A percentile compares a stretch with the other conserved stretches of the same genome.
Evolutionary conservation across 768 basidiomycete genomes (phyloP).

Genomic region (Hygrophorus pudorinus): DNA sequence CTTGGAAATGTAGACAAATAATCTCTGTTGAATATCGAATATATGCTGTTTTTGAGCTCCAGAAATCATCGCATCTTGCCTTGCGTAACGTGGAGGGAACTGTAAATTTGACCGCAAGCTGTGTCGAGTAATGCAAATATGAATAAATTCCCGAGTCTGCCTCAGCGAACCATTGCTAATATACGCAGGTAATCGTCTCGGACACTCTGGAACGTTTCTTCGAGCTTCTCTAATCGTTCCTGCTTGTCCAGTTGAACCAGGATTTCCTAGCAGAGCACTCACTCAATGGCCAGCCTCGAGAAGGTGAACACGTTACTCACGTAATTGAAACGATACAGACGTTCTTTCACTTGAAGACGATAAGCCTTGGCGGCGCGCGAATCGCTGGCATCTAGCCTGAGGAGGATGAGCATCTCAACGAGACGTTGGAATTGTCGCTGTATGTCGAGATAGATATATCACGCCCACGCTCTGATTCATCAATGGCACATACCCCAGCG

Average conservation of each 20-base stretch:
- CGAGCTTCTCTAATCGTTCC: slow-evolving; percentile 80
- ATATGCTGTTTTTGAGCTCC: too few relatives aligned
- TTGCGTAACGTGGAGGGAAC: not conserved
- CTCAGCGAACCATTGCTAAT: slow-evolving; percentile 39
- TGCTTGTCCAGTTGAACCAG: slow-evolving; percentile 80
- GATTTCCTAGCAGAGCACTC: slow-evolving; percentile 48
- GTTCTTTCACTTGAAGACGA: slow-evolving; percentile 88
- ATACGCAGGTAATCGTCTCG: slow-evolving; percentile 79
- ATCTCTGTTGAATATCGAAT: too few relatives aligned
- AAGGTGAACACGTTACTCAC: slow-evolving; percentile 31
- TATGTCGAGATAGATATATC: slow-evolving; percentile 3
- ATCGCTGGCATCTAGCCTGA: slow-evolving; percentile 58
- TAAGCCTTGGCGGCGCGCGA: slow-evolving; percentile 48
- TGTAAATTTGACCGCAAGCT: not conserved
- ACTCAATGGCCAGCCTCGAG: not conserved
- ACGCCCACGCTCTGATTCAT: not conserved
- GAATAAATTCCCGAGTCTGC: not conserved
- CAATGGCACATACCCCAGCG: slow-evolving; percentile 52
- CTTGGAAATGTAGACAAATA: too few relatives aligned
- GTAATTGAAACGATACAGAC: slow-evolving; percentile 91
- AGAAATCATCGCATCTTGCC: too few relatives aligned
- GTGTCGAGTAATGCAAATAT: too few relatives aligned
- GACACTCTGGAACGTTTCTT: slow-evolving; percentile 88
- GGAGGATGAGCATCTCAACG: slow-evolving; percentile 81
- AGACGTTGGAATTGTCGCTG: slow-evolving; percentile 93